These are phyloP conservation scores for Pterula multifida DNA, from an alignment of 1,284 basidiomycete species.

Conservation along the genomic window DNA sequence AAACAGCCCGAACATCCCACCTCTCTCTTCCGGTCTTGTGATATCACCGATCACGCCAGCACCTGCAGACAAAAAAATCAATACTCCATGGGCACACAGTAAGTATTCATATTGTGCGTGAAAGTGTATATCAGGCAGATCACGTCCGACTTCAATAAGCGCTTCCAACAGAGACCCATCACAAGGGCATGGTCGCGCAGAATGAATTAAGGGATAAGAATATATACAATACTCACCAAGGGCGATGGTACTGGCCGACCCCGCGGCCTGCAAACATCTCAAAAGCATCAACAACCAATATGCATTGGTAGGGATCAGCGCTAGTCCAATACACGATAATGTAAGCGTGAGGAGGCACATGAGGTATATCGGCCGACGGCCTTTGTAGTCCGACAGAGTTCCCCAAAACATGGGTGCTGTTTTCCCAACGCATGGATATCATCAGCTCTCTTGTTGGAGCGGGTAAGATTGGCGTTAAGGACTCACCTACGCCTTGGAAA, in stretches of 20 bases:
- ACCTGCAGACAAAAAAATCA: slow-evolving; percentile 19
- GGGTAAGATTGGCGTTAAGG: too few species aligned
- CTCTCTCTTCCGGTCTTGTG: slow-evolving; percentile 36
- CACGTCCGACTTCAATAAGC: too few species aligned
- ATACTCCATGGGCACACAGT: background rate
- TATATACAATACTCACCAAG: slow-evolving; percentile 30
- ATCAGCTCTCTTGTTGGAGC: too few species aligned
- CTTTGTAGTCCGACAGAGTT: slow-evolving; percentile 40
- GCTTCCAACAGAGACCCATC: too few species aligned
- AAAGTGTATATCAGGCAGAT: too few species aligned
- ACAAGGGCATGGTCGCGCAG: too few species aligned
- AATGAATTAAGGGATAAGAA: too few species aligned
- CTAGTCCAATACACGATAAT: slow-evolving; percentile 47
- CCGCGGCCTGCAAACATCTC: slow-evolving; percentile 47
- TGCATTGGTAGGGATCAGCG: slow-evolving; percentile 41
- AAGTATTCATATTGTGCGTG: background rate
- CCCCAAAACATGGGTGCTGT: slow-evolving; percentile 55
- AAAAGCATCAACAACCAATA: slow-evolving; percentile 55
- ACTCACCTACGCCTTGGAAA: slow-evolving; percentile 57
- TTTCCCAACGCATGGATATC: too few species aligned
- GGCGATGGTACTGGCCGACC: slow-evolving; percentile 48
- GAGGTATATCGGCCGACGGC: slow-evolving; percentile 43
- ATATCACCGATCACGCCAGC: slow-evolving; percentile 50
- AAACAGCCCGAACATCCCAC: slow-evolving; percentile 40
- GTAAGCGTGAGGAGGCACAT: slow-evolving; percentile 39